phyloP scores from a whole-genome alignment of 768 basidiomycete species.

The Naganishia vishniacii region DNA sequence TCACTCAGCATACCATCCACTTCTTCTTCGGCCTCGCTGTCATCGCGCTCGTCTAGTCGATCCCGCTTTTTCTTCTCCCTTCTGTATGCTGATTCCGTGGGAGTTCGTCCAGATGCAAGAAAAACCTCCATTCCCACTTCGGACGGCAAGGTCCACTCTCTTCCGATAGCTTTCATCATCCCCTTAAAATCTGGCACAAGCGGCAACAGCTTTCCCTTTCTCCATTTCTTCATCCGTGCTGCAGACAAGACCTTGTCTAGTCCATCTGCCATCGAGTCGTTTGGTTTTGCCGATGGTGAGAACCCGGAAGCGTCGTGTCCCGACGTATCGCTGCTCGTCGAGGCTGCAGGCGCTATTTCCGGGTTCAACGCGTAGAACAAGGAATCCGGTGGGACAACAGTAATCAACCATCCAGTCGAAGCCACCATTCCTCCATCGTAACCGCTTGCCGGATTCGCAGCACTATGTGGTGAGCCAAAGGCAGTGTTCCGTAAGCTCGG shows the following conservation, averaged over 20 bases:
- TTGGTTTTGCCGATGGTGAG: not conserved
- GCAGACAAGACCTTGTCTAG: constrained; percentile 8
- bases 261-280: not conserved
- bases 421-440: constrained; percentile 16
- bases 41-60: constrained; percentile 12
- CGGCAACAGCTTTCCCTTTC: constrained; percentile 23
- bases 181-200: constrained; percentile 3
- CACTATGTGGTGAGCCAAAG: not conserved
- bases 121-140: constrained; percentile 23
- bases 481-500: not conserved
- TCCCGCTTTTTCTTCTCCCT: not conserved
- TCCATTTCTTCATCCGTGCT: constrained; percentile 12
- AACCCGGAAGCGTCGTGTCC: not conserved
- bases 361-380: constrained; percentile 2
- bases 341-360: not conserved
- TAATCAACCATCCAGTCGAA: constrained; percentile 21
- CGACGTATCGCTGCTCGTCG: not conserved
- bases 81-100: not conserved
- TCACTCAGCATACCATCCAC: constrained; percentile 5
- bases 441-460: too few relatives aligned
- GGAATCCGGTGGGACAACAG: constrained; percentile 22
- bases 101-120: constrained; percentile 10
- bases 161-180: constrained; percentile 20
- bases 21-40: not conserved
- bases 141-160: constrained; percentile 26